These are phyloP conservation scores for Pleodorina starrii DNA, from an alignment of 139 green algal genomes.

Conservation along the genomic window DNA sequence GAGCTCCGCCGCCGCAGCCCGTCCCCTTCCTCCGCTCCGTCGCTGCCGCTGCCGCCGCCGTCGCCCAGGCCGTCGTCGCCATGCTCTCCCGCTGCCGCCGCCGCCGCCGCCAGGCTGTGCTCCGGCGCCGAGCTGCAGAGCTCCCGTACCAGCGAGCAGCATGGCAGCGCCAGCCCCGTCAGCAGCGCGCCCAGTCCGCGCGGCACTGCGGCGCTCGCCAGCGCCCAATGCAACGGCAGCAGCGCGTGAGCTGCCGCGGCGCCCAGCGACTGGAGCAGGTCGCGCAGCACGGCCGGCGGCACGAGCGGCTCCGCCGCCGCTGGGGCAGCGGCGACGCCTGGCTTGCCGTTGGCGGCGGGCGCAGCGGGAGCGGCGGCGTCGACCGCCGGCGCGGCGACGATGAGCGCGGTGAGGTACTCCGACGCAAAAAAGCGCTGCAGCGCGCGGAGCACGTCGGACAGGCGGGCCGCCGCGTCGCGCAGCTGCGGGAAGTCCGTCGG, in stretches of 20 bases:
- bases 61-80: background rate
- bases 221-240: constrained; percentile 34
- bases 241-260: constrained; percentile 22
- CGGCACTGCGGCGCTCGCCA: background rate
- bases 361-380: background rate
- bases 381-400: background rate
- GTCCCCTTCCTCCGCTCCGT: too few relatives aligned
- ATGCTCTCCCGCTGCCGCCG: background rate
- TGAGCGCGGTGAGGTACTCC: background rate
- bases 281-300: constrained; percentile 26
- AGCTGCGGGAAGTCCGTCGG: background rate
- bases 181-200: background rate
- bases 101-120: background rate
- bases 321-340: background rate
- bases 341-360: background rate
- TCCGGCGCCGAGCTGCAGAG: background rate
- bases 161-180: background rate
- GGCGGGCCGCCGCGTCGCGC: background rate
- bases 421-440: constrained; percentile 34
- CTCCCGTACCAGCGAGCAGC: constrained; percentile 24
- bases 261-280: background rate
- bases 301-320: constrained; percentile 18
- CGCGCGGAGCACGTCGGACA: background rate
- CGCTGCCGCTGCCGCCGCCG: too few relatives aligned
- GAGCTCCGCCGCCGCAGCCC: background rate